Percentiles rank a stretch among this genome's conserved stretches.
Conservation (phyloP, 768 basidiomycete species). For the Boletus reticulatus region DNA sequence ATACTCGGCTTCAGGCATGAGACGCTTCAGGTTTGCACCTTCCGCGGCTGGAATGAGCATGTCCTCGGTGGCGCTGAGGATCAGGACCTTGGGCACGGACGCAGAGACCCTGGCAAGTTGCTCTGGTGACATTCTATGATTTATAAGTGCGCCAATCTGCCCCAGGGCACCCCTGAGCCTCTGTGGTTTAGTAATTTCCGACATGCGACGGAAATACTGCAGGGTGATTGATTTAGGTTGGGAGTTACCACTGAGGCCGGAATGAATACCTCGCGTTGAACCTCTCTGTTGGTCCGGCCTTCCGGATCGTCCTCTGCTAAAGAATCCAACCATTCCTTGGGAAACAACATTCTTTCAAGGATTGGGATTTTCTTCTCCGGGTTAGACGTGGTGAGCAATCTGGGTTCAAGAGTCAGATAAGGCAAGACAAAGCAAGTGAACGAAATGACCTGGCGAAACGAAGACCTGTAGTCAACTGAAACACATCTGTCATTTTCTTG, state of each 20-base stretch:
- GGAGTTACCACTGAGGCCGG: background rate
- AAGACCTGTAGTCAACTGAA: constrained; percentile 40
- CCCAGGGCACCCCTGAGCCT: constrained; percentile 59
- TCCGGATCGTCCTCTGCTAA: constrained; percentile 50
- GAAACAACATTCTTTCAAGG: constrained; percentile 58
- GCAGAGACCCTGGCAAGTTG: constrained; percentile 49
- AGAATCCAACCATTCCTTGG: constrained; percentile 57
- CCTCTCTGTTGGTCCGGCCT: constrained; percentile 62
- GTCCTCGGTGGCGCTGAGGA: constrained; percentile 70
- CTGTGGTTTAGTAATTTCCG: constrained; percentile 56
- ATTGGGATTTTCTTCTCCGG: constrained; percentile 47
- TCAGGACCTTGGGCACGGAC: constrained; percentile 61
- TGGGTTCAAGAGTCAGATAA: constrained; percentile 24
- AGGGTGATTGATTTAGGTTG: background rate
- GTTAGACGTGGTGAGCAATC: constrained; percentile 37
- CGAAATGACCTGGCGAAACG: constrained; percentile 35
- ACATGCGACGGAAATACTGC: constrained; percentile 47
- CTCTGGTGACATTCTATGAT: constrained; percentile 54
- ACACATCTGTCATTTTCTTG: background rate
- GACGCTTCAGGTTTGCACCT: constrained; percentile 48
- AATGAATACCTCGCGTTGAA: constrained; percentile 51
- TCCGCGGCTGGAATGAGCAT: constrained; percentile 51
- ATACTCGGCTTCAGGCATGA: constrained; percentile 59
- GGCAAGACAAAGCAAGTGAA: background rate
- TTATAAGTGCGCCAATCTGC: constrained; percentile 68